Evolutionary conservation across 2,329 filamentous ascomycete genomes (phyloP), one percentile per base, ranked within the genome.

Genomic region (Colletotrichum musae): DNA sequence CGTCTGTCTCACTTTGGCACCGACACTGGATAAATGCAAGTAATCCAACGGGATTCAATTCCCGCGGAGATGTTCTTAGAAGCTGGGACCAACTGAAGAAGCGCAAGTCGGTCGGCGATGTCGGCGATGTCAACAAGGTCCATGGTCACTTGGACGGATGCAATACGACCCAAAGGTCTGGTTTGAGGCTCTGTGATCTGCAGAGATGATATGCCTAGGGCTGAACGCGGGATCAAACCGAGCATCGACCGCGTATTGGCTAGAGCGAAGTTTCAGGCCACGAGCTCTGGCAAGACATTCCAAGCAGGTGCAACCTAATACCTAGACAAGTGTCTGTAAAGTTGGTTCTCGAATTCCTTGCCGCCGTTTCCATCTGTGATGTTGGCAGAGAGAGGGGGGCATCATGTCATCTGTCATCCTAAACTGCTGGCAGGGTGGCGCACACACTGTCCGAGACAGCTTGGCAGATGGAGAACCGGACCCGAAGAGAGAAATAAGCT

Each of bases 391-490:
- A 47, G 65, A 28, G 9, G 41, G 41, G 47, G 47, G 41, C 39
- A 43, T 68, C 65, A 52, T 65, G 65, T 68, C 61, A 68, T 47
- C 65, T 68, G 65, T 54, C 65, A 59, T 68, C 61, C 41, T 54
- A 65, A 68, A 43, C 53, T 48, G 13, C 15, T 65, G 60, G 54
- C 54, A 65, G 48, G 28, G 43, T 41, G 47, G 39, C 41, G 28
- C 36, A 54, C 43, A 36, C 48, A 54, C 41, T 26, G 50, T 54
- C 54, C 54, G 61, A 64, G 61, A 68, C 53, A 41, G 28, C 32
- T 68, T 26, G 54, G 52, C 52, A 41, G 41, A 18, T 48, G 32
- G 18, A 39, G n/a, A 21, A 18, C 18, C 41, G 48, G 47, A 41
- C 18, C 26, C 54, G 15, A 32, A n/a, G 28, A 24, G 28, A 5